Evolutionary conservation across 2,329 filamentous ascomycete species (phyloP), one percentile per base, ranked within the genome.

Genomic region (Pyrenophora graminea): DNA sequence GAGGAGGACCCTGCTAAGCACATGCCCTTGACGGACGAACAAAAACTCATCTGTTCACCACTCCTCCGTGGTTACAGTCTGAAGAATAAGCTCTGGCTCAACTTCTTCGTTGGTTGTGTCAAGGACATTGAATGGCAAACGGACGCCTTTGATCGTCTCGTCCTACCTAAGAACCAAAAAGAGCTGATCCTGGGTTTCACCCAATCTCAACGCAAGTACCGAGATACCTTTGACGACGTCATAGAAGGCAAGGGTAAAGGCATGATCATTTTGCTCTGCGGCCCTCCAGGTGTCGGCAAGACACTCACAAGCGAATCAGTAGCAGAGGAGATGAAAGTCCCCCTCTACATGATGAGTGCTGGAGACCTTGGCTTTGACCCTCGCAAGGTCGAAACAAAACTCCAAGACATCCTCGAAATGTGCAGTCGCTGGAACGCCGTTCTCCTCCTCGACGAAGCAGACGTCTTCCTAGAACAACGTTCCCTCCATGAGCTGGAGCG

Each of bases 351-450:
- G 81, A 88, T 90, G 33, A 88, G 85, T 5, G 89, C 89, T 0
- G 90, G 89, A 13, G 90, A 94, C 70, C 79, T 96, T 0, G 89
- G 90, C 13, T 71, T 74, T 9, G 69, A 76, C 31, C 73, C 77
- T 0, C 49, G 61, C 1, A 63, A 65, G 12, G 55, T 96, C 1
- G 91, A 96, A 69, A 78, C 77, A 6, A 87, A 93, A 64, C 77
- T 96, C 6, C 87, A 91, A 67, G 89, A 89, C 71, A 90, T 94
- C 37, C 79, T 95, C 30, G 89, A 93, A 60, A 88, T 94, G 47
- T 90, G 89, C 38, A 88, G 91, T 61, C 76, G 73, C 51, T 83
- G 80, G 80, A 77, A 78, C 32, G 77, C 78, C 2, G 74, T 84
- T 4, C 70, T 82, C 0, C 81, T 96, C 2, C 82, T 96, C 1